phyloP scores from a whole-genome alignment of 345 rosid genomes.

The Sonneratia alba region DNA sequence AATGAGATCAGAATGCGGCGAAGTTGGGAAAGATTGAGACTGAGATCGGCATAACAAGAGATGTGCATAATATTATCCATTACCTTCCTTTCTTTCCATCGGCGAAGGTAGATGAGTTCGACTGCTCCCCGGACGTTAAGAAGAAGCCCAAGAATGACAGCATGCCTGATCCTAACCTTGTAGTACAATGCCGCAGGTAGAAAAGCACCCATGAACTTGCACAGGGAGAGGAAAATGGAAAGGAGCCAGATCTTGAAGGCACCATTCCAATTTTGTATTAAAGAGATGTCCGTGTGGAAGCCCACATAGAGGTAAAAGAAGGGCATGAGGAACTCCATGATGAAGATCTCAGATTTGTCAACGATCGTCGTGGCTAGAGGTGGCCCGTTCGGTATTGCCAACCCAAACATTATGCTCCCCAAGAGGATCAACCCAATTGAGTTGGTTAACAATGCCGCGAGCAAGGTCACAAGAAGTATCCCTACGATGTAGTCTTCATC shows the following conservation, averaged over 20 bases:
- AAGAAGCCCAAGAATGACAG: slow-evolving; percentile 14
- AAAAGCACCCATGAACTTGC: slow-evolving; percentile 10
- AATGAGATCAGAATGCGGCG: neutral
- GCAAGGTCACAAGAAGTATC: slow-evolving; percentile 5
- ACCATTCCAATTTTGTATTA: neutral
- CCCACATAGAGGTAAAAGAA: slow-evolving; percentile 16
- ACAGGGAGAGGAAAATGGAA: neutral
- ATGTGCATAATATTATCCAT: neutral
- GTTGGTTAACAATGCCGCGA: slow-evolving; percentile 6
- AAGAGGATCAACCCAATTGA: neutral
- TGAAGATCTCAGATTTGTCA: slow-evolving; percentile 16
- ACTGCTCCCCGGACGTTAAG: slow-evolving; percentile 15
- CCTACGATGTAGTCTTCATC: neutral
- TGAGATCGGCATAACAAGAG: neutral
- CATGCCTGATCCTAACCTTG: slow-evolving; percentile 7
- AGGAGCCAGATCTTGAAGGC: neutral
- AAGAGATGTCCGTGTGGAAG: neutral
- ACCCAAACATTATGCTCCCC: slow-evolving; percentile 16
- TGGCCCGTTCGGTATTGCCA: slow-evolving; percentile 22
- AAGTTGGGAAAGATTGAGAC: neutral
- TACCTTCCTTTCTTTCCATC: slow-evolving; percentile 3
- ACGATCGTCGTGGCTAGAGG: slow-evolving; percentile 20
- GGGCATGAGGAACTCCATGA: slow-evolving; percentile 19
- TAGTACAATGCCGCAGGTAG: neutral
- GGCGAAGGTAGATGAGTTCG: slow-evolving; percentile 2